Evolutionary conservation across 192 early-diverging fungal genomes (phyloP), one percentile per base, ranked within the genome.

Genomic region (Ambispora gerdemannii): DNA sequence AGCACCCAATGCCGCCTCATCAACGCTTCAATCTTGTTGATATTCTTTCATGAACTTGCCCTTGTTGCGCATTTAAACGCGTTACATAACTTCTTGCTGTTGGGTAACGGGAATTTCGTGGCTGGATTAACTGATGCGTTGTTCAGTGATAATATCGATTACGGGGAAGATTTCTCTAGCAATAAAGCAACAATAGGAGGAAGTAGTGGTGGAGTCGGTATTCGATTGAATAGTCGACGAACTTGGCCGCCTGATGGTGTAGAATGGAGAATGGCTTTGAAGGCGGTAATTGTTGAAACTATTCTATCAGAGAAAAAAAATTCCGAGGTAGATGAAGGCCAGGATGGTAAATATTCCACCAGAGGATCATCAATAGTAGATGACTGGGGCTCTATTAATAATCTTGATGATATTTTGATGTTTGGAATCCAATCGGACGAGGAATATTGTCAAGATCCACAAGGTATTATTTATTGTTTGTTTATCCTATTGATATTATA

Each of bases 31-130:
- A 78, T 81, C 10, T 65, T 85, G 67, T 77, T 77, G 0, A 74
- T 77, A 28, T 83, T 83, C 32, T 75, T 85, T 33, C 73, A 78
- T 27, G 78, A 80, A 50, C 56, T 83, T 30, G 73, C 75, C 34
- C 74, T 85, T 8, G 55, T 74, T 33, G 72, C 70, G 19, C 77
- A 85, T 60, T 51, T 85, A 3, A 70, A 74, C 6, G 66, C 76
- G 22, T 63, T 85, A 24, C 63, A 72, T 35, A 72, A 76, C 3
- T 83, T 78, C 49, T 60, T 82, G 31, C 65, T 81, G 35, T 72
- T 83, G 68, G 71, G 72, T 0, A 76, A 83, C 74, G 78, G 75
- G 0, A 51, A 33, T 15, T 85, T 83, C 72, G 64, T 78, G 49
- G 63, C 70, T 35, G 79, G 74, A 15, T 35, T 81, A 1, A 70